Evolutionary conservation across 208 protist genomes (phyloP).

Genomic region (Trypanosoma cruzi): DNA sequence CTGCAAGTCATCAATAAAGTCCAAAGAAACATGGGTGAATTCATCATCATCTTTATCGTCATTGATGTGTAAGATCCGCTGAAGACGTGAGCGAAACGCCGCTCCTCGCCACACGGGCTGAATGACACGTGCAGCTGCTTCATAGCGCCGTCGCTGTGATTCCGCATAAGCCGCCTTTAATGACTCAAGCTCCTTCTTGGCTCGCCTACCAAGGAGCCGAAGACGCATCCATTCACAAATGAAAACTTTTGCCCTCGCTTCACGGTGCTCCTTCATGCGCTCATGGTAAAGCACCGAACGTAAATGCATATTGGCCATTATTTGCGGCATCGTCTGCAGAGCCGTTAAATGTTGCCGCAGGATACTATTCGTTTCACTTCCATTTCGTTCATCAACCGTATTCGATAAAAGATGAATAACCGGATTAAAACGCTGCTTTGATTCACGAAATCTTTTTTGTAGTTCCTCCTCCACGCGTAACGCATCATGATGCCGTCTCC

Average conservation of each 20-base stretch:
- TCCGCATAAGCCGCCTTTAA: conserved; percentile 25
- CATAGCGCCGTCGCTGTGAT: conserved; percentile 36
- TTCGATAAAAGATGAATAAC: conserved; percentile 25
- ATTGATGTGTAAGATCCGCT: conserved; percentile 42
- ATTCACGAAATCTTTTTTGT: conserved; percentile 19
- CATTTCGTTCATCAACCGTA: conserved; percentile 27
- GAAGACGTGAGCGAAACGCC: conserved; percentile 62
- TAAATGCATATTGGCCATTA: conserved; percentile 21
- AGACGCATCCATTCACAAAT: conserved; percentile 38
- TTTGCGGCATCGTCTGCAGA: conserved; percentile 3
- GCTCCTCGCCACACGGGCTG: conserved; percentile 88
- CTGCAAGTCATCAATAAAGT: conserved; percentile 27
- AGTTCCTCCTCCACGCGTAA: conserved; percentile 24
- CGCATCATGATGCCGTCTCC: conserved; percentile 19
- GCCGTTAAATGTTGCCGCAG: conserved; percentile 9
- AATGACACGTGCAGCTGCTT: conserved; percentile 66
- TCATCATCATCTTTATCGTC: conserved; percentile 44
- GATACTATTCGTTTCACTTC: conserved; percentile 6
- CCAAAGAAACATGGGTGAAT: conserved; percentile 51
- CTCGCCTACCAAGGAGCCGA: conserved; percentile 25
- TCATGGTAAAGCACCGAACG: conserved; percentile 25
- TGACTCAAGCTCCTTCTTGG: conserved; percentile 35
- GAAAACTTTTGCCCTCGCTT: conserved; percentile 32
- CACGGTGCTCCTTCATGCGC: conserved; percentile 18
- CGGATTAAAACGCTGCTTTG: conserved; percentile 20